Evolutionary conservation across 257 asterid genomes (phyloP), one percentile per base, ranked within the genome.

Genomic region (Solanum infundibuliforme): DNA sequence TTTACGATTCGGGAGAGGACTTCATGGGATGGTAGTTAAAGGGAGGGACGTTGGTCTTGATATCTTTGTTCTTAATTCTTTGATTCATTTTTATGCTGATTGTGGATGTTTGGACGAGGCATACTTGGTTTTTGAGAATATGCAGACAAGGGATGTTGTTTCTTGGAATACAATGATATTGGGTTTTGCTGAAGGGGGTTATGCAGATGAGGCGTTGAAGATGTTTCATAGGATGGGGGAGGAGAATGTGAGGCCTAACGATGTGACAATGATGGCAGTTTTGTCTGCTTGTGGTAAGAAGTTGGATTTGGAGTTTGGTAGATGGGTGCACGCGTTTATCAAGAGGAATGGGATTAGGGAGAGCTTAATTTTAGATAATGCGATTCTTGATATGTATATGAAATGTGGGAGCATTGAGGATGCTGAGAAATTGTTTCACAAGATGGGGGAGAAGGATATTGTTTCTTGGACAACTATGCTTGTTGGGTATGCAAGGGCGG

Each of bases 131-230:
- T 95, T 96, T 89, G 74, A 87, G 35, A 88, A 89, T 29, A 93
- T 93, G 94, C 91, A 92, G 20, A 91, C 83, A 13, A 93, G 91
- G 91, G 98, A 96, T 88, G 93, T 94, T 23, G 95, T 96, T 83
- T 93, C 99, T 5, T 96, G 99, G 99, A 96, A 95, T 89, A 93
- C 99, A 27, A 90, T 95, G 93, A 93, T 96, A 55, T 89, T 92
- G 68, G 97, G 98, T 9, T 92, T 93, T 85, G 95, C 93, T 34
- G 92, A 89, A 72, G 91, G 88, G 58, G 96, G 90, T 6, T 90
- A 86, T 76, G 91, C 86, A 41, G 94, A 91, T 6, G 91, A 93
- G 87, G 95, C 96, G 0, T 69, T 94, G 84, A 94, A 92, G 31
- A 72, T 93, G 86, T 96, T 95, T 79, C 85, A 20, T 21, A 35